Percentiles rank a stretch among this genome's conserved stretches.
Conservation (phyloP, 257 asterid genomes). For the Nicotiana tabacum region DNA sequence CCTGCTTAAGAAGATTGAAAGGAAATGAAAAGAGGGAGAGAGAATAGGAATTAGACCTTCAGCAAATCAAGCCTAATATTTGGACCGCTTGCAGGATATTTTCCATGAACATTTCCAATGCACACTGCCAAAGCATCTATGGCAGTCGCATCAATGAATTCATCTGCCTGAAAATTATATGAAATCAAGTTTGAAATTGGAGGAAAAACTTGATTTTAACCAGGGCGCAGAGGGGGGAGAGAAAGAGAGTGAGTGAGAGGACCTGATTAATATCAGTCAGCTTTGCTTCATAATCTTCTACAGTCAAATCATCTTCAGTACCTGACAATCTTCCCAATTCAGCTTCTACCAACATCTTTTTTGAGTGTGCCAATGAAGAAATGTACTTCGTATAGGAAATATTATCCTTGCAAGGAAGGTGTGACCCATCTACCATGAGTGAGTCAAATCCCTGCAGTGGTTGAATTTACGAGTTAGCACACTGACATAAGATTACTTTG, state of each 20-base stretch:
- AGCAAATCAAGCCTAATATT: slow-evolving; percentile 88
- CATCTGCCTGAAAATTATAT: slow-evolving; percentile 64
- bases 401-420: slow-evolving; percentile 70
- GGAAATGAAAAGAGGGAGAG: slow-evolving; percentile 9
- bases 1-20: slow-evolving; percentile 1
- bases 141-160: slow-evolving; percentile 77
- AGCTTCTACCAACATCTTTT: slow-evolving; percentile 76
- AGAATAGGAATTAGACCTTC: slow-evolving; percentile 46
- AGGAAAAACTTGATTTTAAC: not conserved
- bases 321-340: slow-evolving; percentile 98
- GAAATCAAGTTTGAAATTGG: not conserved
- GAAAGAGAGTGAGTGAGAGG: not conserved
- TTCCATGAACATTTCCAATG: slow-evolving; percentile 94
- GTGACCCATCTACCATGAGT: slow-evolving; percentile 94
- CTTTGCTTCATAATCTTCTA: slow-evolving; percentile 84
- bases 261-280: slow-evolving; percentile 90
- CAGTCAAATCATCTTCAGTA: slow-evolving; percentile 89
- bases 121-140: slow-evolving; percentile 98
- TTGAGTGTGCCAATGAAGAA: slow-evolving; percentile 52
- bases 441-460: slow-evolving; percentile 82
- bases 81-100: slow-evolving; percentile 83
- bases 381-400: slow-evolving; percentile 70
- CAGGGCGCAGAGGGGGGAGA: not conserved
- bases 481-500: not conserved
- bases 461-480: slow-evolving; percentile 7